Conservation (phyloP, 108 stramenopile genomes). For the Skeletonema marinoi region DNA sequence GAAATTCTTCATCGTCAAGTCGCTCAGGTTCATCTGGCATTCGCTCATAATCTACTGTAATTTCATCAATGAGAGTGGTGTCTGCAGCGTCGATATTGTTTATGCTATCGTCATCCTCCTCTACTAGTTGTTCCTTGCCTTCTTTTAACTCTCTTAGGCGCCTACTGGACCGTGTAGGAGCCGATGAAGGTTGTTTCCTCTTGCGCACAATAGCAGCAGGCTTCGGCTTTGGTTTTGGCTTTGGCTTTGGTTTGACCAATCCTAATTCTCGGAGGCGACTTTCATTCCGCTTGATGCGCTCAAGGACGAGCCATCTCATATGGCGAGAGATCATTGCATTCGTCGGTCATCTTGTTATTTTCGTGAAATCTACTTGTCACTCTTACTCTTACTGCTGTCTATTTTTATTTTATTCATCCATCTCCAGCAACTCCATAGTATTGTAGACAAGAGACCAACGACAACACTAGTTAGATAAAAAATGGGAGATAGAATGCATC, state of each 20-base stretch:
- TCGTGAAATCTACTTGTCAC: not conserved
- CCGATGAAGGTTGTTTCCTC: slow-evolving; percentile 3
- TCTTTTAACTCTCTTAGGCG: slow-evolving; percentile 26
- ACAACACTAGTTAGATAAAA: too few relatives aligned
- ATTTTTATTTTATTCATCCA: too few relatives aligned
- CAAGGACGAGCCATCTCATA: slow-evolving; percentile 34
- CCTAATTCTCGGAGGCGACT: slow-evolving; percentile 21
- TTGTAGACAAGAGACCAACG: too few relatives aligned
- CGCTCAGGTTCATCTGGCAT: slow-evolving; percentile 30
- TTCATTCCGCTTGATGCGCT: slow-evolving; percentile 34
- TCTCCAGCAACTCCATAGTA: too few relatives aligned
- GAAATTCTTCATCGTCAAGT: slow-evolving; percentile 38
- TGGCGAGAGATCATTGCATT: slow-evolving; percentile 25
- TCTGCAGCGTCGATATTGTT: slow-evolving; percentile 8
- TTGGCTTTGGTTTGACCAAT: slow-evolving; percentile 13
- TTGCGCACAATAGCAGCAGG: not conserved
- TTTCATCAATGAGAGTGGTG: not conserved
- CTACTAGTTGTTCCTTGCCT: not conserved
- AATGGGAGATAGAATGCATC: too few relatives aligned
- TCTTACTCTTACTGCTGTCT: too few relatives aligned
- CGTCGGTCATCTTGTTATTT: not conserved
- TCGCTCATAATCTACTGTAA: slow-evolving; percentile 14
- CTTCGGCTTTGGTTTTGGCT: not conserved
- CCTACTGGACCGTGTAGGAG: slow-evolving; percentile 22
- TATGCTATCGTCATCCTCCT: not conserved